Evolutionary conservation across 768 basidiomycete genomes (phyloP), one percentile per base, ranked within the genome.

Genomic region (Tulasnella sp.): DNA sequence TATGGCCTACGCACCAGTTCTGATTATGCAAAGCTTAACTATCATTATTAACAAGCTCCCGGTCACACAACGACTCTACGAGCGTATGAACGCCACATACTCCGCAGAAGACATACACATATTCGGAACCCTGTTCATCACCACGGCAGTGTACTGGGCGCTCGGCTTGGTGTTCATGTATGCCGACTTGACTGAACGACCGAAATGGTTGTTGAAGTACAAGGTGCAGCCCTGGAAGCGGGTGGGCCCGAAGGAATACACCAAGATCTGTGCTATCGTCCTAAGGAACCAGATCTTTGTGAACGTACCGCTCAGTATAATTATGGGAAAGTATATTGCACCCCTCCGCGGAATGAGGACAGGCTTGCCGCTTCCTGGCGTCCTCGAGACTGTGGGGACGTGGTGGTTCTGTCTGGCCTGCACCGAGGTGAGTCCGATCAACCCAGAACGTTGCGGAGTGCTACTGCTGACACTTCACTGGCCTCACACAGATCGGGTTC

Each of bases 181-280:
- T 8, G 73, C 73, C 37, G 73, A 74, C 54, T 54, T 74, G 31
- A 74, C 73, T 25, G 73, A 67, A 22, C 54, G 73, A 25, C 73
- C 73, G 39, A 74, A 37, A 54, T 74, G 73, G 73, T 54, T 74
- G 29, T 34, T 67, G 25, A 54, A 74, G 37, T 74, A 74, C 34
- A 74, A 74, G 22, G 52, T 74, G 19, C 73, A 74, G n/a, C 73
- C 73, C 19, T 74, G 73, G 73, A 74, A 74, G 37, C 29, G 64
- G 0, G 54, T 74, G 4, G 64, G 73, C 15, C 54, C 73, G 5
- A 74, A 74, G 37, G 73, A 74, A 42, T 74, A 74, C 64, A 8
- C 37, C 73, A 74, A 74, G 54, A 74, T 74, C 39, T 74, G 73
- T 37, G 14, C 38, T 2, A 67, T 74, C 34, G 25, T 67, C 38